Percentiles rank a stretch among this genome's conserved stretches.
Conservation (phyloP, 768 basidiomycete genomes). For the Kwoniella dejecticola region DNA sequence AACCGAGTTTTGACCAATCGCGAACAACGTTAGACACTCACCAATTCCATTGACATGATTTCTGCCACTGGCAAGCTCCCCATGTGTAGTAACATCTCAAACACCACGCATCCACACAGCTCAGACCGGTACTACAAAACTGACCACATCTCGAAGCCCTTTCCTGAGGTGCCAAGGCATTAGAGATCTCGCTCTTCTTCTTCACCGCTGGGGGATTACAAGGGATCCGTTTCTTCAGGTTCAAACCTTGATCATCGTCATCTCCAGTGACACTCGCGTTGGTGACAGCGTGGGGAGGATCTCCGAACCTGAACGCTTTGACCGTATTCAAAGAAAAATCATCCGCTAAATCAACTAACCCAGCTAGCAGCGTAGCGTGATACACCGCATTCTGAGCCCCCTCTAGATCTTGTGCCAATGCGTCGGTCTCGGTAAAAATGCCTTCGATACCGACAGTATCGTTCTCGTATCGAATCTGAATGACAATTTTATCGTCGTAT, state of each 20-base stretch:
- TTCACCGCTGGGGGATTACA: no score
- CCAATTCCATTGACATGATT: constrained; percentile 1
- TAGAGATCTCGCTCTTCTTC: no score
- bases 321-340: background rate
- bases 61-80: background rate
- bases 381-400: background rate
- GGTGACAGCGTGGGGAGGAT: background rate
- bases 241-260: no score
- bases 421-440: background rate
- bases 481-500: background rate
- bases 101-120: background rate
- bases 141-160: constrained; percentile 2
- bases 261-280: background rate
- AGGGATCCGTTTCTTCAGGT: background rate
- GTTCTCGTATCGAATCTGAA: constrained; percentile 7
- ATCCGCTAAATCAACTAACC: background rate
- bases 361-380: background rate
- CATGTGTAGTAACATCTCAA: background rate
- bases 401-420: background rate
- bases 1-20: no score
- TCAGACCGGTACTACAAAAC: background rate
- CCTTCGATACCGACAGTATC: constrained; percentile 5
- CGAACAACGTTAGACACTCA: no score
- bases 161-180: no score
- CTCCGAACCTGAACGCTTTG: background rate